These are phyloP conservation scores for Fusarium caatingaense DNA, from an alignment of 2,329 filamentous ascomycete genomes.

Conservation along the genomic window DNA sequence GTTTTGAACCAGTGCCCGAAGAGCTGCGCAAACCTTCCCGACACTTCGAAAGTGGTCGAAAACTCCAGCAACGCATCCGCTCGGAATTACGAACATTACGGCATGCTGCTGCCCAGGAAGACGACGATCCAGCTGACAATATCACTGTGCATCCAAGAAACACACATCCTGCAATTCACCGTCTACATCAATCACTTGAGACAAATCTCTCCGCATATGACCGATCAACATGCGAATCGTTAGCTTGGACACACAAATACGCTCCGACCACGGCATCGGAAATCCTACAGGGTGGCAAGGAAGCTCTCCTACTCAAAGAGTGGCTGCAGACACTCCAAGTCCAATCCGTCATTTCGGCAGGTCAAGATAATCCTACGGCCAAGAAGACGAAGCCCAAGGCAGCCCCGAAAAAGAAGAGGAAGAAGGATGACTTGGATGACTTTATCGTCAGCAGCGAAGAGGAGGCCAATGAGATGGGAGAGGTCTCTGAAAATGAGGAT, in stretches of 20 bases:
- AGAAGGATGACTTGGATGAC: constrained; percentile 79
- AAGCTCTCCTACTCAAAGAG: constrained; percentile 77
- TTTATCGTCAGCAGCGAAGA: constrained; percentile 86
- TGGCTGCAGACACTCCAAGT: constrained; percentile 86
- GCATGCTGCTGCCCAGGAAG: constrained; percentile 4
- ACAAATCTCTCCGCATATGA: constrained; percentile 82
- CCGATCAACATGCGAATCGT: constrained; percentile 76
- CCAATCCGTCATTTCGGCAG: constrained; percentile 76
- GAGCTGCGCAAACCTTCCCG: constrained; percentile 66
- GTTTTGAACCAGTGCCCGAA: constrained; percentile 58
- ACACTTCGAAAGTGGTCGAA: constrained; percentile 68
- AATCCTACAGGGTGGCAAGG: constrained; percentile 79
- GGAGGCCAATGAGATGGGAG: constrained; percentile 75
- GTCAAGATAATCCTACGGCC: constrained; percentile 47
- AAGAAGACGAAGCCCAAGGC: constrained; percentile 49
- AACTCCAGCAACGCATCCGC: constrained; percentile 62
- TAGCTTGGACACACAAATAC: constrained; percentile 87
- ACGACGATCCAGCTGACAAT: constrained; percentile 53
- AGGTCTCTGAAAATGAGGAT: constrained; percentile 71
- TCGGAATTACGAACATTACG: constrained; percentile 56
- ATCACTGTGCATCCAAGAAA: constrained; percentile 39
- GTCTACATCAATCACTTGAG: constrained; percentile 70
- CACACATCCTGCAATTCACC: constrained; percentile 68
- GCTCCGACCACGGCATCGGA: constrained; percentile 75
- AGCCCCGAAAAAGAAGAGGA: constrained; percentile 69